Evolutionary conservation across 345 rosid genomes (phyloP).

Genomic region (Laguncularia racemosa): DNA sequence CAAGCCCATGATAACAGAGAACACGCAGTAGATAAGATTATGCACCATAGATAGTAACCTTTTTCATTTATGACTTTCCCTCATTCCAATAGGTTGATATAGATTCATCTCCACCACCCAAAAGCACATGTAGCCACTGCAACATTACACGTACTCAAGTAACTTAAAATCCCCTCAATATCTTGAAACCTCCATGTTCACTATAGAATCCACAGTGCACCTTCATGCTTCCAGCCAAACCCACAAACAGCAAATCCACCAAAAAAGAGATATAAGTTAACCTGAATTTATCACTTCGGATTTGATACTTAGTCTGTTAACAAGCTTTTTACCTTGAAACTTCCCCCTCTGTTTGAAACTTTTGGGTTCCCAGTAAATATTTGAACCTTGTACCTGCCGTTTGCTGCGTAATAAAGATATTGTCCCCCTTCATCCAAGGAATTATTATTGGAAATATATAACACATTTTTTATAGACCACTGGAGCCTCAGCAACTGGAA

Average conservation of each 20-base stretch:
- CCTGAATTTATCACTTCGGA: not conserved
- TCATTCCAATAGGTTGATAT: conserved; percentile 89
- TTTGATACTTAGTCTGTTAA: too few species aligned
- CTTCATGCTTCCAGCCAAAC: conserved; percentile 49
- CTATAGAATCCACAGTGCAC: conserved; percentile 81
- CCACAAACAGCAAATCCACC: conserved; percentile 27
- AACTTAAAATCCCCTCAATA: conserved; percentile 57
- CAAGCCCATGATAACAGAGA: conserved; percentile 8
- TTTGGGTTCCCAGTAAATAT: conserved; percentile 77
- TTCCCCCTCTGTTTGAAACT: conserved; percentile 62
- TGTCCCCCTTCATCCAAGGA: conserved; percentile 14
- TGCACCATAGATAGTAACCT: conserved; percentile 38
- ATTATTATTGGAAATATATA: conserved; percentile 40
- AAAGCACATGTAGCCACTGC: conserved; percentile 92
- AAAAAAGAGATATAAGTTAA: not conserved
- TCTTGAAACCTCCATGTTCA: conserved; percentile 67
- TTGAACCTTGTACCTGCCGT: conserved; percentile 51
- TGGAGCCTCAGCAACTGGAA: conserved; percentile 35
- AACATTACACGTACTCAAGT: conserved; percentile 49
- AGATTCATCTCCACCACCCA: conserved; percentile 99
- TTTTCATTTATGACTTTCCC: conserved; percentile 47
- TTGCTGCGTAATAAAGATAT: conserved; percentile 16
- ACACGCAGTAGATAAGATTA: conserved; percentile 3
- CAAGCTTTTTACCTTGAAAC: conserved; percentile 56
- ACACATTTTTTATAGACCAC: conserved; percentile 41